A percentile compares a stretch with the other conserved stretches of the same genome.
phyloP scores from a whole-genome alignment of 495 filamentous ascomycete genomes.

The Neurospora sublineolata region DNA sequence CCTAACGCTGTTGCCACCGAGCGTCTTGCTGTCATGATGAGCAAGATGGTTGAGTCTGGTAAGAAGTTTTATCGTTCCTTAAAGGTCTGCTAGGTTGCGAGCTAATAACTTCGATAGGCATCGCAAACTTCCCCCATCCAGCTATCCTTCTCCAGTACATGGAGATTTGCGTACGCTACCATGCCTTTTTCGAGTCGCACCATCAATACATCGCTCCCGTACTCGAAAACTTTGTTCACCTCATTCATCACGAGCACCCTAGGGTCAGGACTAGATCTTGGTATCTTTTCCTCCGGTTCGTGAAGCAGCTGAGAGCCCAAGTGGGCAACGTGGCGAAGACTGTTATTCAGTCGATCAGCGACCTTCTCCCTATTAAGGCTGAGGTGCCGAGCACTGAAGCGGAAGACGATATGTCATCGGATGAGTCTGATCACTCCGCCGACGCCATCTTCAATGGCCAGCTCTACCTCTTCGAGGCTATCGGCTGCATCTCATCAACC shows the following conservation, averaged over 20 bases:
- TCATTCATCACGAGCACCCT: conserved; percentile 76
- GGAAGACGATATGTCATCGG: conserved; percentile 87
- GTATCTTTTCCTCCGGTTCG: conserved; percentile 89
- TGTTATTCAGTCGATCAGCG: conserved; percentile 77
- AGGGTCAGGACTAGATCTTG: conserved; percentile 83
- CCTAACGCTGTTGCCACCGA: conserved; percentile 65
- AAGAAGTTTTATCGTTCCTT: conserved; percentile 16
- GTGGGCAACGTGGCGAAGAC: conserved; percentile 82
- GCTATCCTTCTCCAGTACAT: conserved; percentile 91
- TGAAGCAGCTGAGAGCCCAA: conserved; percentile 73
- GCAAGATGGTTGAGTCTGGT: conserved; percentile 87
- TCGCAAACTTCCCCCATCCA: conserved; percentile 77
- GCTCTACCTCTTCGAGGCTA: conserved; percentile 85
- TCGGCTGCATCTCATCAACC: conserved; percentile 79
- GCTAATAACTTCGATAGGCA: conserved; percentile 39
- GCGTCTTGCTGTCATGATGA: conserved; percentile 79
- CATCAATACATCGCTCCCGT: conserved; percentile 66
- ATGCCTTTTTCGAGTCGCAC: conserved; percentile 80
- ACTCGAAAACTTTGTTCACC: conserved; percentile 82
- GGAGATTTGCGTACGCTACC: conserved; percentile 93
- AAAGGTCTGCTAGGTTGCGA: conserved; percentile 1
- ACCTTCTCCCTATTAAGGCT: conserved; percentile 81
- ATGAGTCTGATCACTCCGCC: conserved; percentile 75
- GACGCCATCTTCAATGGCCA: conserved; percentile 85
- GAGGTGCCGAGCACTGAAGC: conserved; percentile 66